These are phyloP conservation scores for Penicillium sp. DNA, from an alignment of 2,329 filamentous ascomycete species.

Conservation along the genomic window DNA sequence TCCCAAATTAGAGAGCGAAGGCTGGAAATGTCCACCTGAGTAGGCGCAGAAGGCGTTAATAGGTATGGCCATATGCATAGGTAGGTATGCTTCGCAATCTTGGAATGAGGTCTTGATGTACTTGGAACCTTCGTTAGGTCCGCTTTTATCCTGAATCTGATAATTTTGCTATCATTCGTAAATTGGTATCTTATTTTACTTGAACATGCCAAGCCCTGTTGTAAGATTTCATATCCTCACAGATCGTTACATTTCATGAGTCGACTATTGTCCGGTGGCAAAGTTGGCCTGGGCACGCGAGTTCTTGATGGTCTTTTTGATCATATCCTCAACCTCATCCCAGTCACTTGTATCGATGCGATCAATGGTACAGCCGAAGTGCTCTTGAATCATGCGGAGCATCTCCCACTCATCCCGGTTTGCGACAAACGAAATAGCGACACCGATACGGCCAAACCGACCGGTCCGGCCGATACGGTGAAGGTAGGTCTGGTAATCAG, in stretches of 20 bases:
- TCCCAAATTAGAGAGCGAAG: no score
- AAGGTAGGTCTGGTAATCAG: slow-evolving; percentile 93
- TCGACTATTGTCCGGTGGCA: slow-evolving; percentile 4
- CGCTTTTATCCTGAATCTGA: background rate
- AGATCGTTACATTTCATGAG: slow-evolving; percentile 10
- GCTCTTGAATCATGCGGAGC: slow-evolving; percentile 74
- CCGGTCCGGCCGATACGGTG: slow-evolving; percentile 97
- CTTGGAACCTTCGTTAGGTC: no score
- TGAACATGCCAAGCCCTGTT: background rate
- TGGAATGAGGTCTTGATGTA: no score
- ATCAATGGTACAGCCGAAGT: slow-evolving; percentile 79
- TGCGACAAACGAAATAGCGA: slow-evolving; percentile 92
- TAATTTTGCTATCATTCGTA: slow-evolving; percentile 8
- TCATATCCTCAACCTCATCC: slow-evolving; percentile 81
- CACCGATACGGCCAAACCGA: slow-evolving; percentile 93
- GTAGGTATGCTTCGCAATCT: no score
- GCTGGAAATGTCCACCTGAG: no score
- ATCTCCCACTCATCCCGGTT: slow-evolving; percentile 79
- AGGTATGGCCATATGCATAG: no score
- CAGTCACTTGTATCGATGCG: slow-evolving; percentile 83
- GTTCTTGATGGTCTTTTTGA: slow-evolving; percentile 76
- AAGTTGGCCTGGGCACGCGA: slow-evolving; percentile 44
- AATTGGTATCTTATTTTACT: slow-evolving; percentile 37
- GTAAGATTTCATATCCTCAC: slow-evolving; percentile 10
- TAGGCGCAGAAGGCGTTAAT: no score